A percentile compares a stretch with the other conserved stretches of the same genome.
phyloP scores from a whole-genome alignment of 2,329 filamentous ascomycete genomes.

The Scopulariopsis brevicaulis region DNA sequence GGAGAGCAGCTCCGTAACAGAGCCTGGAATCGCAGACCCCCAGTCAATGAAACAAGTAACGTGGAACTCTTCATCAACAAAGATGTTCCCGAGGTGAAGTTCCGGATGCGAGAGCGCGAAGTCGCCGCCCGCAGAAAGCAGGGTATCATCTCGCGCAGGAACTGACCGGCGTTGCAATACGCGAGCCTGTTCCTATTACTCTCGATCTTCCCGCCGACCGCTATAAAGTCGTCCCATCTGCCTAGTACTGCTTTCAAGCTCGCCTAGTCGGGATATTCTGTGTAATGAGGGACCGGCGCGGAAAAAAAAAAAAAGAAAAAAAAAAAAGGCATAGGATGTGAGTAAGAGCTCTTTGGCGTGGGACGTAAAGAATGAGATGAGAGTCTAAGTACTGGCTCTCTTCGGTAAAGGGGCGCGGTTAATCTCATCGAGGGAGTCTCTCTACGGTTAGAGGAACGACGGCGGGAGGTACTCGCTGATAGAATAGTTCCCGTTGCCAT shows the following conservation, averaged over 20 bases:
- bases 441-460: conserved; percentile 11
- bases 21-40: conserved; percentile 10
- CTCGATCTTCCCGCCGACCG: conserved; percentile 13
- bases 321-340: conserved; percentile 14
- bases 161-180: conserved; percentile 11
- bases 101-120: conserved; percentile 12
- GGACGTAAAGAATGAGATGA: conserved; percentile 11
- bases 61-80: conserved; percentile 13
- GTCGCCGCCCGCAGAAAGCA: conserved; percentile 1
- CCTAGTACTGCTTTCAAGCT: conserved; percentile 8
- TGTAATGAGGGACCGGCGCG: conserved; percentile 14
- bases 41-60: conserved; percentile 15
- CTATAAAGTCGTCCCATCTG: conserved; percentile 9
- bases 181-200: conserved; percentile 12
- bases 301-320: no score
- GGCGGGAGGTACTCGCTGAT: conserved; percentile 13
- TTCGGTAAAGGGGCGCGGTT: conserved; percentile 13
- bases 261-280: conserved; percentile 10
- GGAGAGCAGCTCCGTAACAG: conserved; percentile 6
- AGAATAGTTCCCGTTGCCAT: conserved; percentile 6
- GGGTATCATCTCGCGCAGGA: conserved; percentile 14
- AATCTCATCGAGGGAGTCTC: conserved; percentile 12
- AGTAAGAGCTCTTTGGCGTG: conserved; percentile 15
- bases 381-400: conserved; percentile 14
- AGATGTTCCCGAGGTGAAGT: conserved; percentile 14